Evolutionary conservation across 306 rosid genomes (phyloP).

Genomic region (Inga leiocalycina): DNA sequence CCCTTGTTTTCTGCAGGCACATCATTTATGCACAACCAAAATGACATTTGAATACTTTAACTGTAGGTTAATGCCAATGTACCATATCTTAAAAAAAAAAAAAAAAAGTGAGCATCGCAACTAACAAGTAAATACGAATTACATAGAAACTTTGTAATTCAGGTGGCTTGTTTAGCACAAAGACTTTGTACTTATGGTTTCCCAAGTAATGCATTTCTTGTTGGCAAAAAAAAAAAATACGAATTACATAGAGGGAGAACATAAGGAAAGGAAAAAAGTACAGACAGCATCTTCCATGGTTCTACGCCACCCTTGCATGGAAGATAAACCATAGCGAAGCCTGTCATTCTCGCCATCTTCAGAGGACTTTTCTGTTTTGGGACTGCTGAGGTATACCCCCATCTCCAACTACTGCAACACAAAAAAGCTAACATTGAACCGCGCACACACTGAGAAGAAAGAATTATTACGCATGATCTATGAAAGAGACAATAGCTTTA

Average conservation of each 20-base stretch:
- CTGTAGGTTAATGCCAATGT: not conserved
- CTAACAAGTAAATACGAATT: not conserved
- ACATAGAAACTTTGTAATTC: not conserved
- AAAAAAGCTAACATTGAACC: conserved; percentile 23
- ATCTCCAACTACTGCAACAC: conserved; percentile 45
- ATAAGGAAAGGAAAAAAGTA: conserved; percentile 17
- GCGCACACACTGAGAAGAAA: not conserved
- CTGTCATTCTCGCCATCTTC: conserved; percentile 79
- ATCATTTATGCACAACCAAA: conserved; percentile 1
- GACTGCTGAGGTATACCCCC: conserved; percentile 90
- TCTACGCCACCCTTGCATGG: conserved; percentile 99
- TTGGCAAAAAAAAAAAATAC: not conserved
- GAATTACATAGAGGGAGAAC: not conserved
- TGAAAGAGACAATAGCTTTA: not conserved
- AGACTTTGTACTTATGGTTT: too few relatives aligned
- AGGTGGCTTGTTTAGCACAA: too few relatives aligned
- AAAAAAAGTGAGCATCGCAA: not conserved
- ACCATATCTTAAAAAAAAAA: not conserved
- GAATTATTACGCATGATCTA: conserved; percentile 5
- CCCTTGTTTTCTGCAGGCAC: conserved; percentile 24
- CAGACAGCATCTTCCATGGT: conserved; percentile 97
- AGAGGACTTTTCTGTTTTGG: conserved; percentile 88
- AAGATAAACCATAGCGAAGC: conserved; percentile 79
- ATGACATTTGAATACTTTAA: not conserved
- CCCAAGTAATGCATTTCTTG: too few relatives aligned